phyloP scores from a whole-genome alignment of 2,329 filamentous ascomycete genomes.

The Pezicula neosporulosa region DNA sequence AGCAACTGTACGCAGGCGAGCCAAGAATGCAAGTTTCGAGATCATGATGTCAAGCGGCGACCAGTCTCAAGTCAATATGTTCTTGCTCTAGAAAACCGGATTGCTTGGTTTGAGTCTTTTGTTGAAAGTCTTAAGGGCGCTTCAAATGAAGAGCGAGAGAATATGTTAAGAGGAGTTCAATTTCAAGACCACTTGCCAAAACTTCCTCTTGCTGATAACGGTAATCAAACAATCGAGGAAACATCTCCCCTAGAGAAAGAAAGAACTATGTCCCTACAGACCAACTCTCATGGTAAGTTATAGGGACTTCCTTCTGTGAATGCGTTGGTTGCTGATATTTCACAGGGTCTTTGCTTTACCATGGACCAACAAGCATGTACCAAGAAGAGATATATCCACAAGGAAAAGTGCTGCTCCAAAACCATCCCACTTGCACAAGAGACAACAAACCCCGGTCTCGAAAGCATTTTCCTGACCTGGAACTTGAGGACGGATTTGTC shows the following conservation, averaged over 20 bases:
- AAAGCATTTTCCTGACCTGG: conserved; percentile 17
- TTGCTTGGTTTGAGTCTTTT: background rate
- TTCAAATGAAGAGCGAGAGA: background rate
- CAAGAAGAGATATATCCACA: conserved; percentile 6
- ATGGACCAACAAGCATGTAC: conserved; percentile 24
- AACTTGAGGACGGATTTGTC: conserved; percentile 18
- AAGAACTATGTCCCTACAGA: conserved; percentile 1
- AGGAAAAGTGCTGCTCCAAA: background rate
- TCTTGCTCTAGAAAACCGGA: background rate
- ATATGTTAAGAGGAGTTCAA: background rate
- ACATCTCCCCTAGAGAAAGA: background rate
- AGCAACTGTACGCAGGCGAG: background rate
- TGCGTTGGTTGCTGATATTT: background rate
- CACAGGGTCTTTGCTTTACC: conserved; percentile 12
- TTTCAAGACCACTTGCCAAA: background rate
- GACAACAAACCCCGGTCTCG: conserved; percentile 15
- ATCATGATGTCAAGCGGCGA: background rate
- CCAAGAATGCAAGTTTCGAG: background rate
- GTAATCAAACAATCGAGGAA: background rate
- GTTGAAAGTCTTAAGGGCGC: background rate
- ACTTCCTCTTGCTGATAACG: background rate
- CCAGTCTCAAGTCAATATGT: background rate
- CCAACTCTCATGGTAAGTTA: background rate
- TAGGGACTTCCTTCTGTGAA: background rate
- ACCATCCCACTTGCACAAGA: background rate